Base-by-base conservation (phyloP, 2,329 filamentous ascomycete species). In the Aspergillaceae sp. region DNA sequence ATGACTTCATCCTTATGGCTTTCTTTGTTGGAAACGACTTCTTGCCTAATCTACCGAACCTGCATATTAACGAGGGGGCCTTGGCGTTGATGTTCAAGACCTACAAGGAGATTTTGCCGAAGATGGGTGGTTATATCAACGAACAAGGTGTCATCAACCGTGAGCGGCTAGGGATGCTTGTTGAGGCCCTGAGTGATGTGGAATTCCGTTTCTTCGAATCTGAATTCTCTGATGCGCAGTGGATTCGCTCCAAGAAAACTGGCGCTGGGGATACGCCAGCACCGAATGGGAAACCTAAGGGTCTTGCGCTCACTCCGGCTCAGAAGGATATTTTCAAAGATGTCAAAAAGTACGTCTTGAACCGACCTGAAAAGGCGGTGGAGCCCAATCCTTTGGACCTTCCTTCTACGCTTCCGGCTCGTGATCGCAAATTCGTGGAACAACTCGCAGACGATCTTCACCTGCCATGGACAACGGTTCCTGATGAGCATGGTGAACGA, bases 11-110 rank as follows among this genome's bases (percentile, higher is more conserved):
- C 64, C 79, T 98, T 50, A 96, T 98, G 89, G 91, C 90, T 41
- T 98, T 98, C 73, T 98, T 98, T 67, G 88, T 98, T 59, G 92
- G 92, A 64, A 98, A 98, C 69, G 92, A 98, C 78, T 98, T 98
- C 72, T 78, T 98, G 66, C 92, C 92, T 3, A 96, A 98, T 69
- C 76, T 98, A 48, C 94, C 94, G 4, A 87, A 94, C 61, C 72
- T 98, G 54, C 92, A 98, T 69, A 98, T 98, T 69, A 98, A 98
- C 68, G 94, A 98, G 69, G 94, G 92, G 54, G 92, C 94, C 26
- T 73, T 98, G 67, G 87, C 91, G 27, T 84, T 92, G 62, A 98
- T 98, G 92, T 98, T 98, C 67, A 85, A 86, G 62, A 82, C 95
- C 49, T 98, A 98, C 76, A 97, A 97, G 69, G 78, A 84, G 41